phyloP scores from a whole-genome alignment of 2,329 filamentous ascomycete genomes.

The Aspergillus persii region DNA sequence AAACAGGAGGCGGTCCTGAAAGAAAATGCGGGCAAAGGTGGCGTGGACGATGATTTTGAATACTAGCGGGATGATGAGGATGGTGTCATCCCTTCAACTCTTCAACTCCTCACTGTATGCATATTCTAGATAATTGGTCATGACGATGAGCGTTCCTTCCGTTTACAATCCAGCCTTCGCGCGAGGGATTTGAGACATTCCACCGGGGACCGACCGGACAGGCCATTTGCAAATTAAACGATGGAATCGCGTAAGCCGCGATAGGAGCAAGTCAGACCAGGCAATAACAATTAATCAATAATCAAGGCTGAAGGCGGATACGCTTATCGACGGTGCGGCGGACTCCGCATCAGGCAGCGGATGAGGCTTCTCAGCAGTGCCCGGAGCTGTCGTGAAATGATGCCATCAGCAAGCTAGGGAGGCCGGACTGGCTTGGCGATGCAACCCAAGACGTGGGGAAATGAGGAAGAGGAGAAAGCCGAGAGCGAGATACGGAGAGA shows the following conservation, averaged over 20 bases:
- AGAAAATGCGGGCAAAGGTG: constrained; percentile 78
- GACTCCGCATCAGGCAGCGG: not conserved
- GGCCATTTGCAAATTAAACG: not conserved
- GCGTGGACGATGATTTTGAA: constrained; percentile 97
- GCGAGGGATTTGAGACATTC: not conserved
- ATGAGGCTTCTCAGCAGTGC: not conserved
- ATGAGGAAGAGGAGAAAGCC: not conserved
- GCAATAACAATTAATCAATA: too few species aligned
- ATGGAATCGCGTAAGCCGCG: not conserved
- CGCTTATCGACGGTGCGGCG: constrained; percentile 8
- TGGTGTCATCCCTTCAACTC: not conserved
- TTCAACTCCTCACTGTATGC: not conserved
- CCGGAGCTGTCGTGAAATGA: not conserved
- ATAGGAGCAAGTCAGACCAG: not conserved
- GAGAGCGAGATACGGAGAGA: too few species aligned
- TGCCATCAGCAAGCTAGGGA: not conserved
- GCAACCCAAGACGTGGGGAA: constrained; percentile 8
- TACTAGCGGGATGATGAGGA: constrained; percentile 58
- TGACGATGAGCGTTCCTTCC: not conserved
- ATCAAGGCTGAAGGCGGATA: not conserved
- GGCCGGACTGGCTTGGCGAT: constrained; percentile 4
- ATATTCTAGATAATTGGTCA: not conserved
- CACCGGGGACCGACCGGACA: not conserved
- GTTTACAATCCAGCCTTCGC: not conserved
- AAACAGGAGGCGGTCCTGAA: constrained; percentile 89